Evolutionary conservation across 495 filamentous ascomycete species (phyloP), one percentile per base, ranked within the genome.

Genomic region (Neurospora sp.): DNA sequence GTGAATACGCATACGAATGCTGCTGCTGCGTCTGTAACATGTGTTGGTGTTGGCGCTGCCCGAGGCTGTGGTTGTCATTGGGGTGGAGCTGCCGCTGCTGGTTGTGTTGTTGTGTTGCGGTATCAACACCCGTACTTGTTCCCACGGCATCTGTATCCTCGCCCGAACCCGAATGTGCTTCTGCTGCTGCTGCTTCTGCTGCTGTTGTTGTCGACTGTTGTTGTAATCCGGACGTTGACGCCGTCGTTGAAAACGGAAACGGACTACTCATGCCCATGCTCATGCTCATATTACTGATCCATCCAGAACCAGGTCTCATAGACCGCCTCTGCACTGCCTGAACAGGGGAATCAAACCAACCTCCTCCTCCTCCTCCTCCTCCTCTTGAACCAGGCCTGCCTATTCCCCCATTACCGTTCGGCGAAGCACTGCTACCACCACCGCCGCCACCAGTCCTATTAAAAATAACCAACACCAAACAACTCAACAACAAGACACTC

Each of bases 401-500:
- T 31, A 18, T 8, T 18, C 54, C 54, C 8, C 54, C 23, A 66
- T 35, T 62, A 35, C 23, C 5, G 12, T 20, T 35, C 31, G 31
- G 31, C 31, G 31, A 35, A 35, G 31, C 31, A 35, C 31, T 35
- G 31, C 31, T 35, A 35, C 81, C 79, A 4, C 48, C 23, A 7
- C 76, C 76, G 23, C 76, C 73, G 16, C 75, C 77, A 40, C 81
- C 79, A 41, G 84, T 82, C 27, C 85, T 81, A 62, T 82, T 86
- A 80, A 99, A 97, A 70, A 99, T 90, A 69, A 96, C 92, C 10
- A 99, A 86, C 0, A 90, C 90, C 54, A 98, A 91, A 77, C 94
- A 97, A 75, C 94, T 88, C 3, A 99, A 88, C 2, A 99, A 88
- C 20, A 98, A 87, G 10, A 96, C 86, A 72, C 90, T 92, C 81